phyloP scores from a whole-genome alignment of 257 asterid species.

The Primulina huaijiensis region DNA sequence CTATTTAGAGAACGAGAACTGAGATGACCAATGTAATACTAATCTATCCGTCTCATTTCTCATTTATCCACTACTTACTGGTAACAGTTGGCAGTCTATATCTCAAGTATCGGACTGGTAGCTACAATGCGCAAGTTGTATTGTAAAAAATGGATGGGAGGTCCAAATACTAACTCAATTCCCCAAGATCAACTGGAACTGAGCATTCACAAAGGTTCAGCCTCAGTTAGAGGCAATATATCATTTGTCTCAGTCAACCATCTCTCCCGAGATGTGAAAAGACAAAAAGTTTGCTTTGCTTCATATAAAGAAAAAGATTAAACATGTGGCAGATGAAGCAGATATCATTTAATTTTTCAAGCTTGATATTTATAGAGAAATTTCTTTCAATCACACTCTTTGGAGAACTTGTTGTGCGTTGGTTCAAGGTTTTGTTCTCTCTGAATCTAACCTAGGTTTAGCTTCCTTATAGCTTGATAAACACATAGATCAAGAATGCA shows the following conservation, averaged over 20 bases:
- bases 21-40: not conserved
- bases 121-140: not conserved
- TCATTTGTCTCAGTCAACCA: not conserved
- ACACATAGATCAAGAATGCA: not conserved
- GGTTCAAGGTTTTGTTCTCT: not conserved
- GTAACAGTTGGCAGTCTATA: not conserved
- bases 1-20: not conserved
- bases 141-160: not conserved
- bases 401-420: not conserved
- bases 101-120: not conserved
- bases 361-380: not conserved
- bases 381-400: not conserved
- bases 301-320: not conserved
- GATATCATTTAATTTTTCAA: not conserved
- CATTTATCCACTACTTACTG: not conserved
- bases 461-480: not conserved
- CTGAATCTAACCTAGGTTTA: not conserved
- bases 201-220: not conserved
- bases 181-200: not conserved
- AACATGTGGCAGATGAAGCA: not conserved
- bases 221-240: conserved; percentile 5
- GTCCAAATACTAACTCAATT: not conserved
- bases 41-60: not conserved
- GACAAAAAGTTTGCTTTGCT: not conserved
- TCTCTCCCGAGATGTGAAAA: not conserved